Base-by-base conservation (phyloP, 192 early-diverging fungal species). In the Nowakowskiella sp. region DNA sequence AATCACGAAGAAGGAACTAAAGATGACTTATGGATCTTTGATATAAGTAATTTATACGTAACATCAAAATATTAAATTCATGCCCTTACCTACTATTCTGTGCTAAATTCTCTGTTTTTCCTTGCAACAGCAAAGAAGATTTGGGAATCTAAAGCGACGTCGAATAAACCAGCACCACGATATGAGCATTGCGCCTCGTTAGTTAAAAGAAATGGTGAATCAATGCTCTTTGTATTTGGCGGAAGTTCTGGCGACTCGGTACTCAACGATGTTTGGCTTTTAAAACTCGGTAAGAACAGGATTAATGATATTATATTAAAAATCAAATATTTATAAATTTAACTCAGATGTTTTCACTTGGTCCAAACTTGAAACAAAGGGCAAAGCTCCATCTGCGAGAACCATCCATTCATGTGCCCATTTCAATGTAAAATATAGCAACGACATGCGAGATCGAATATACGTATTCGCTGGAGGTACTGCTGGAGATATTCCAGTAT, bases 381-480 rank as follows among this genome's bases (percentile, higher is more conserved):
- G 69, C 4, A 27, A 21, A n/a, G 48, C 19, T 23, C 64, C 69
- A 8, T 44, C 8, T 25, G 32, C 64, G 7, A 33, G 69, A 7
- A 55, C 60, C 5, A 16, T 71, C 0, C 57, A 56, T n/a, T 61
- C 64, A n/a, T 53, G 39, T 0, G 68, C 49, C 5, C 32, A 55
- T 36, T 43, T 65, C 6, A 13, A 10, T 10, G 39, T 33, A 5
- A 30, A 32, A 16, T 3, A n/a, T 25, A 6, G 25, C 28, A 24
- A 30, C 32, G 10, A 13, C 27, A 31, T 8, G 8, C 33, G 52
- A 51, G 33, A 53, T 26, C 42, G 61, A 13, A 6, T 64, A 27
- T 71, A 63, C 44, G 34, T 64, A 8, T 71, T 71, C 49, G 69
- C 64, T 3, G 69, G 69, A 16, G 69, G 69, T 9, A 9, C 39